Evolutionary conservation across 2,329 filamentous ascomycete species (phyloP).

Genomic region (Fusarium sp.): DNA sequence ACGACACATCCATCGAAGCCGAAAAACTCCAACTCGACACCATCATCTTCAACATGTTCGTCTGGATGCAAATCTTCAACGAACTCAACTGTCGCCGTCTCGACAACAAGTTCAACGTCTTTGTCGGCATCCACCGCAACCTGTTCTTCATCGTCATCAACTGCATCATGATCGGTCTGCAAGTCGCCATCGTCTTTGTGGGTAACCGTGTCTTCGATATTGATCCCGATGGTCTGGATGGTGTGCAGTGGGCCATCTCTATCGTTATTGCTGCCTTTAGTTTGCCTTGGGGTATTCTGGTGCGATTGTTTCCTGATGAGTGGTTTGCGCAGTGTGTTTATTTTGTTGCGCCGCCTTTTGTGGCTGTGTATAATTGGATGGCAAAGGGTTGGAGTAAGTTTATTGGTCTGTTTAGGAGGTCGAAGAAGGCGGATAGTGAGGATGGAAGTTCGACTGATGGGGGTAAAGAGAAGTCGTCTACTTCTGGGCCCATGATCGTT

Average conservation of each 20-base stretch:
- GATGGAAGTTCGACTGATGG: not conserved
- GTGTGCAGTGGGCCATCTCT: slow-evolving; percentile 86
- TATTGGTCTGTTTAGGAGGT: slow-evolving; percentile 3
- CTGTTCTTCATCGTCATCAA: slow-evolving; percentile 91
- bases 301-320: slow-evolving; percentile 19
- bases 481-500: slow-evolving; percentile 4
- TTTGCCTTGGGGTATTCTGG: slow-evolving; percentile 19
- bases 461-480: not conserved
- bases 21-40: slow-evolving; percentile 70
- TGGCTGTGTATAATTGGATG: not conserved
- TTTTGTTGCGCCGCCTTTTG: slow-evolving; percentile 19
- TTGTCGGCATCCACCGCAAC: slow-evolving; percentile 86
- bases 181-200: slow-evolving; percentile 89
- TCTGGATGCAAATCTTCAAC: slow-evolving; percentile 99
- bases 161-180: slow-evolving; percentile 85
- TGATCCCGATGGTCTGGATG: slow-evolving; percentile 68
- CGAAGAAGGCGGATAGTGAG: not conserved
- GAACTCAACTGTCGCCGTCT: slow-evolving; percentile 80
- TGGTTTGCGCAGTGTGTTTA: slow-evolving; percentile 15
- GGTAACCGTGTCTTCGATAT: slow-evolving; percentile 86
- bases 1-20: slow-evolving; percentile 57
- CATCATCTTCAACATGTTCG: slow-evolving; percentile 96
- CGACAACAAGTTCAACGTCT: slow-evolving; percentile 95
- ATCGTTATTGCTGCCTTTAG: slow-evolving; percentile 61
- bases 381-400: not conserved